Evolutionary conservation across 257 asterid species (phyloP), one percentile per base, ranked within the genome.

Genomic region (Anisodus tanguticus): DNA sequence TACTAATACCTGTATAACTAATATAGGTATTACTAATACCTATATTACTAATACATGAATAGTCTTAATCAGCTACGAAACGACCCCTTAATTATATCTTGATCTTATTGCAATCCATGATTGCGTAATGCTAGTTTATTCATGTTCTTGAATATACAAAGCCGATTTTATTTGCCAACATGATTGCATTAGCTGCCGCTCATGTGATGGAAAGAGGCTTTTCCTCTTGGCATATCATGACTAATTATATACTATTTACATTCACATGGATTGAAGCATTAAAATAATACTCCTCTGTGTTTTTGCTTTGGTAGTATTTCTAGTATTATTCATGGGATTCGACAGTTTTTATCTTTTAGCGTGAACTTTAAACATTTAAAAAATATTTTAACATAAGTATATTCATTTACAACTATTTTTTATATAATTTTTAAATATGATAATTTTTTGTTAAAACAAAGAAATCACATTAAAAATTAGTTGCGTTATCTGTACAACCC

Each of bases 121-220:
- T 62, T 22, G 10, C 9, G 41, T 49, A 49, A 47, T 77, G 26
- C 63, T 26, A 11, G 6, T 10, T 71, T 39, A 10, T 68, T 8
- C 13, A 60, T 60, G 31, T 60, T 19, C 51, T 47, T 58, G 26
- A 7, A 51, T 62, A 77, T 9, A 59, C 10, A 63, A 9, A 2
- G 15, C 19, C 41, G 43, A 35, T 41, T 54, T 82, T 82, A 82
- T 55, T 80, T 47, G 17, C 22, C 39, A 9, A 45, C 31, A 57
- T 41, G 80, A 64, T 82, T 82, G 12, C 51, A 9, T 76, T 57
- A 41, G 49, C 62, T 59, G 43, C 58, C n/a, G 66, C 53, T 69
- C 88, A 86, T 86, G 87, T 86, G 87, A 80, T 19, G 80, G 43
- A 13, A 80, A 45, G 13, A 78, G 41, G 64, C 64, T 82, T 51